These are phyloP conservation scores for Sphaerulina vaccinii DNA, from an alignment of 2,329 filamentous ascomycete genomes.

Conservation along the genomic window DNA sequence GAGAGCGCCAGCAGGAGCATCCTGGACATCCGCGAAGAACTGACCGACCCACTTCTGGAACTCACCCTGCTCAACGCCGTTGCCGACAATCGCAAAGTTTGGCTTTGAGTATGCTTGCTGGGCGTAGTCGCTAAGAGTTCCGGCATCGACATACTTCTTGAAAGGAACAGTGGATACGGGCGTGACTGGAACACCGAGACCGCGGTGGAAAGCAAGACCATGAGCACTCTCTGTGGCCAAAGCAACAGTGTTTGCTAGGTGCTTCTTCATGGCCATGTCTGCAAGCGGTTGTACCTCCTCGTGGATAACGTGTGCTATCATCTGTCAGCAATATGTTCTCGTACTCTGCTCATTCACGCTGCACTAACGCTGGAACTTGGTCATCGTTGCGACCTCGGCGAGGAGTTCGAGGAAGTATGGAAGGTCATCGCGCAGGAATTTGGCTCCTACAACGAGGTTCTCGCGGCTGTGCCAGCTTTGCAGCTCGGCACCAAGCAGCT, in stretches of 20 bases:
- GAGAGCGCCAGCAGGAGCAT: slow-evolving; percentile 52
- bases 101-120: slow-evolving; percentile 78
- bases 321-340: slow-evolving; percentile 22
- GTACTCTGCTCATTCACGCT: background rate
- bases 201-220: slow-evolving; percentile 84
- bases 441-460: slow-evolving; percentile 86
- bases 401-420: slow-evolving; percentile 97
- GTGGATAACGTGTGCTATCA: slow-evolving; percentile 78
- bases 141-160: slow-evolving; percentile 76
- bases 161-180: slow-evolving; percentile 70
- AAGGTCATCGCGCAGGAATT: slow-evolving; percentile 91
- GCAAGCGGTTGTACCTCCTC: slow-evolving; percentile 82
- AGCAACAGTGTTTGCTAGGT: slow-evolving; percentile 61
- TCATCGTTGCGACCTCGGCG: slow-evolving; percentile 83
- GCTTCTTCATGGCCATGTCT: slow-evolving; percentile 71
- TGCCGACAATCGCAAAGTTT: slow-evolving; percentile 88
- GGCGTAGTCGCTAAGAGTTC: slow-evolving; percentile 73
- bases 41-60: slow-evolving; percentile 87
- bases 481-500: slow-evolving; percentile 91
- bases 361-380: slow-evolving; percentile 70
- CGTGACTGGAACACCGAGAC: slow-evolving; percentile 77
- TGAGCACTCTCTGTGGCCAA: slow-evolving; percentile 86
- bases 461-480: slow-evolving; percentile 86
- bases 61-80: slow-evolving; percentile 74
- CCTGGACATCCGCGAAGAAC: slow-evolving; percentile 77